Evolutionary conservation across 306 rosid species (phyloP), one percentile per base, ranked within the genome.

Genomic region (Boehmeria nivea): DNA sequence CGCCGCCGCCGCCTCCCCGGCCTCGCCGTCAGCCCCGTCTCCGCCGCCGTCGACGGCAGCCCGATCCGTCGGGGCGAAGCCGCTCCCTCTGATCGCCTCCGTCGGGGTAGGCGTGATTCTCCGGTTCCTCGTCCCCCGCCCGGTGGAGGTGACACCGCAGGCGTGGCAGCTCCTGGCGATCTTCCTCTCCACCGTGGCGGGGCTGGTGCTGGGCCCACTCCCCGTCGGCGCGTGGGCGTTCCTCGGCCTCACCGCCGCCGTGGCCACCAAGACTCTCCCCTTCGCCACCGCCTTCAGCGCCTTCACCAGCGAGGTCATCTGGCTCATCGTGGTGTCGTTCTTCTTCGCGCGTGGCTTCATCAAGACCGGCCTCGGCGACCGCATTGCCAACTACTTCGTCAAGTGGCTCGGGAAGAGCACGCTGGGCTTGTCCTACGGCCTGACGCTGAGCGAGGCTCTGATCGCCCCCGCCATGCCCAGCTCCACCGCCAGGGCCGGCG

Each of bases 171-270:
- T 91, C 57, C 94, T 91, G 10, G 68, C 96, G 2, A 87, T 91
- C 56, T 91, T 91, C 77, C 21, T 81, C 5, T 87, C 99, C 12
- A 91, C 99, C 2, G 76, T 91, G 21, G 93, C 95, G 0, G 99
- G 99, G 13, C 87, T 91, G 4, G 88, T 91, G 6, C 62, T 91
- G 57, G 83, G 85, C 59, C 99, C 99, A 0, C 69, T 91, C 24
- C 99, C 99, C 0, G 96, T 87, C 0, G 99, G 99, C 3, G 99
- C 99, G 0, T 91, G 99, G 99, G 99, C 99, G 33, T 83, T 91
- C 50, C 52, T 91, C 6, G 86, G 99, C 28, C 48, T 87, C 4
- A 87, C 99, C 0, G 48, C 78, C 4, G 39, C 95, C 8, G 39
- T 91, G 0, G 83, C 85, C 6, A 82, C 96, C 2, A 76, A 66